Evolutionary conservation across 306 rosid species (phyloP).

Genomic region (Nissolia schottii): DNA sequence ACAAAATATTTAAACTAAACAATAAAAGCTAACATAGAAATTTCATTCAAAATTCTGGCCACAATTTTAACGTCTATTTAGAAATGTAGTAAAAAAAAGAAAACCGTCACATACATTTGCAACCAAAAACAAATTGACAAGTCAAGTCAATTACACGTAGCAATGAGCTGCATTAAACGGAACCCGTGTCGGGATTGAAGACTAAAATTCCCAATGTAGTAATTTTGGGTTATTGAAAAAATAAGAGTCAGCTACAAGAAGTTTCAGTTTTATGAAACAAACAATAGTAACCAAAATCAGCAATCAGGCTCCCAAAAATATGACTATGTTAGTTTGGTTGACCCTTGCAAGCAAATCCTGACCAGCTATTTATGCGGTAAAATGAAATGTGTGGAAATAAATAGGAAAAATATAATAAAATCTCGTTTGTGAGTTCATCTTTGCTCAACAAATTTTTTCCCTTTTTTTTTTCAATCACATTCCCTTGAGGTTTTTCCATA

Average conservation of each 20-base stretch:
- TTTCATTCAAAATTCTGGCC: too few species aligned
- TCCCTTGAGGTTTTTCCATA: conserved; percentile 41
- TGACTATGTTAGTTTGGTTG: conserved; percentile 13
- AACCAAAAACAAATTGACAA: too few species aligned
- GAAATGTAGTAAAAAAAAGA: too few species aligned
- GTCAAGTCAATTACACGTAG: neutral
- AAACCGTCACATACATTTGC: too few species aligned
- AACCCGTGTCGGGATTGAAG: neutral
- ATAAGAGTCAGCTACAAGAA: neutral
- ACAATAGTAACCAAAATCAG: conserved; percentile 38
- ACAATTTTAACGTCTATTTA: too few species aligned
- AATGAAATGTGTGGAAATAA: conserved; percentile 30
- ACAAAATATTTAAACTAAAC: too few species aligned
- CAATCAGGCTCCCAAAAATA: conserved; percentile 17
- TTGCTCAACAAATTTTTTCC: conserved; percentile 9
- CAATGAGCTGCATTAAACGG: neutral
- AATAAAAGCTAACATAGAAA: too few species aligned
- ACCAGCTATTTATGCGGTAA: conserved; percentile 33
- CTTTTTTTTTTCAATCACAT: conserved; percentile 22
- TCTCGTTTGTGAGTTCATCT: conserved; percentile 19
- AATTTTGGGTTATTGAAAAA: neutral
- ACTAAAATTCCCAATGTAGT: neutral
- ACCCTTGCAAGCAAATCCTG: conserved; percentile 11
- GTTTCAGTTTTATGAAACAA: neutral
- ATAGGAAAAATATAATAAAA: neutral